Evolutionary conservation across 805 yeast genomes (phyloP), one percentile per base, ranked within the genome.

Genomic region (Saturnispora bothae): DNA sequence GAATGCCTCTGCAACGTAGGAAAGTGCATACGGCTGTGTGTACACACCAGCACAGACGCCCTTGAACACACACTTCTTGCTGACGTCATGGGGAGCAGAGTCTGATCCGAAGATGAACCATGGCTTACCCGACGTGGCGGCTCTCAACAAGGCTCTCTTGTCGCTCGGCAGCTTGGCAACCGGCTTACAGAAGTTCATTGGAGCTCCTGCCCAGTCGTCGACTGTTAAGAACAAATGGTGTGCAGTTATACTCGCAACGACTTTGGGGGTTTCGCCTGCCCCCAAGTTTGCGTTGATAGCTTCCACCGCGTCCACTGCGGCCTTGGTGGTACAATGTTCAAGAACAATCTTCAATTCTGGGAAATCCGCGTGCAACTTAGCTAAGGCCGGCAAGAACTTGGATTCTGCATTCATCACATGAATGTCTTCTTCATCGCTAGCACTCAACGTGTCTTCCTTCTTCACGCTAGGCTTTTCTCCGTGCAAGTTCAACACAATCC

Each of bases 11-110:
- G 97, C 96, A 20, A 92, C 63, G 47, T 89, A 92, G 7, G 86
- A 67, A 15, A 92, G 59, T 2, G 82, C 95, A 49, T 73, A 73
- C 17, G 83, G 71, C 59, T 92, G 98, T 2, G 97, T 83, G 61
- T 73, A 92, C 7, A 92, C 96, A 53, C 99, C 99, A n/a, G 99
- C 99, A 52, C 96, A 85, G 14, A 89, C 96, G 17, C 88, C 89
- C 27, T 67, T 64, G 48, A 76, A 85, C 43, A 71, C 78, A 19
- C 83, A 68, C 60, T 94, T 94, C 43, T 77, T 77, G 45, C 73
- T 72, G 19, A 83, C 53, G 6, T 96, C 94, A 57, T 92, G 98
- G 19, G 98, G 99, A 22, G 99, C 99, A 17, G 96, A 84, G 58
- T 92, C 99, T 1, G 96, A 83, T 5, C 99, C 99, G 54, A 88